Evolutionary conservation across 371 early-diverging fungal genomes (phyloP).

Genomic region (Mortierella sp.): DNA sequence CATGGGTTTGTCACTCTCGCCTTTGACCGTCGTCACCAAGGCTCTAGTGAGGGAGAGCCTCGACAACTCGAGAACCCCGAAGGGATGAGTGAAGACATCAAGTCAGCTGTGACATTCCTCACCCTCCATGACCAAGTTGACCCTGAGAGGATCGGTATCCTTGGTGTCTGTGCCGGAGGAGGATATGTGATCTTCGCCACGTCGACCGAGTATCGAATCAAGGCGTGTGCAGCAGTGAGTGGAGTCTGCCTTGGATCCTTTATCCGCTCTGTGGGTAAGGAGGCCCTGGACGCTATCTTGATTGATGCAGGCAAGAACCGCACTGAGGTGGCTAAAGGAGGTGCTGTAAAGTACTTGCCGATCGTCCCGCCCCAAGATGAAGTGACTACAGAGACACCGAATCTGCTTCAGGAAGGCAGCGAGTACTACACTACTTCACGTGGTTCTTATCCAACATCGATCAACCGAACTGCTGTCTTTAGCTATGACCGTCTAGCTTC

Average conservation of each 20-base stretch:
- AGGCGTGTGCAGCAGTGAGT: conserved; percentile 32
- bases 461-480: conserved; percentile 14
- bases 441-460: conserved; percentile 15
- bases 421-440: conserved; percentile 49
- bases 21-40: conserved; percentile 39
- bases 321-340: conserved; percentile 23
- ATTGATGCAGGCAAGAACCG: conserved; percentile 14
- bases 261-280: conserved; percentile 13
- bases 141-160: conserved; percentile 21
- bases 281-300: conserved; percentile 10
- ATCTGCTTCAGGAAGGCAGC: conserved; percentile 20
- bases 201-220: conserved; percentile 34
- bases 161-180: conserved; percentile 47
- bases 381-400: neutral
- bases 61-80: conserved; percentile 37
- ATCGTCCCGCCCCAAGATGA: conserved; percentile 12
- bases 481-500: conserved; percentile 21
- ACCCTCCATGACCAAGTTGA: conserved; percentile 19
- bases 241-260: conserved; percentile 16
- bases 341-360: conserved; percentile 34
- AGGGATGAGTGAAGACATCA: conserved; percentile 24
- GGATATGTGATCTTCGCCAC: conserved; percentile 30
- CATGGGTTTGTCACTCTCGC: conserved; percentile 34
- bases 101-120: conserved; percentile 39
- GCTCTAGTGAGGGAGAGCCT: conserved; percentile 30